phyloP scores from a whole-genome alignment of 1,139 yeast species.

The Yamadazyma friedrichii region DNA sequence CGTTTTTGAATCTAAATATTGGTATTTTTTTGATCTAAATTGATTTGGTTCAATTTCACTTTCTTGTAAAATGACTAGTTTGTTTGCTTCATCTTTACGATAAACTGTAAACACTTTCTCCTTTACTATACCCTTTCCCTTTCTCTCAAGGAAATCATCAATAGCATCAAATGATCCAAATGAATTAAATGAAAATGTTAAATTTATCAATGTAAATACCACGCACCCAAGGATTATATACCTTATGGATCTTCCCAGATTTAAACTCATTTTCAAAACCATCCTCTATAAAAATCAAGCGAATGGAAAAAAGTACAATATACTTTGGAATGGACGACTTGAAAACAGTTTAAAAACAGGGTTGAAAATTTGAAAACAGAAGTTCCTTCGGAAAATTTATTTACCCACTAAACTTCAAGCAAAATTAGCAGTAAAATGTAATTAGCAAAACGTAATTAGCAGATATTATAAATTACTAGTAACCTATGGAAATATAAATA shows the following conservation, averaged over 20 bases:
- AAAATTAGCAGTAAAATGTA: too few species aligned
- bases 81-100: conserved; percentile 7
- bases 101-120: conserved; percentile 4
- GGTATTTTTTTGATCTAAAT: conserved; percentile 4
- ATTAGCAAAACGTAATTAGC: too few species aligned
- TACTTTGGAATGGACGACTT: too few species aligned
- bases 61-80: conserved; percentile 7
- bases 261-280: neutral
- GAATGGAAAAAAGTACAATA: too few species aligned
- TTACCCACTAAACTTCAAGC: too few species aligned
- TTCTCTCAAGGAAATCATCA: neutral
- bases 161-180: neutral
- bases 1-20: conserved; percentile 3
- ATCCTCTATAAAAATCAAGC: too few species aligned
- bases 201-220: neutral
- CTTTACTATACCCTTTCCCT: neutral
- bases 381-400: too few species aligned
- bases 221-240: neutral
- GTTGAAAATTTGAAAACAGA: too few species aligned
- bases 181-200: neutral
- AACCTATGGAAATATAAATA: too few species aligned
- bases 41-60: neutral
- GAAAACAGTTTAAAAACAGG: too few species aligned
- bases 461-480: too few species aligned
- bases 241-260: neutral